These are phyloP conservation scores for Neonectria ditissima DNA, from an alignment of 2,329 filamentous ascomycete genomes.

Conservation along the genomic window DNA sequence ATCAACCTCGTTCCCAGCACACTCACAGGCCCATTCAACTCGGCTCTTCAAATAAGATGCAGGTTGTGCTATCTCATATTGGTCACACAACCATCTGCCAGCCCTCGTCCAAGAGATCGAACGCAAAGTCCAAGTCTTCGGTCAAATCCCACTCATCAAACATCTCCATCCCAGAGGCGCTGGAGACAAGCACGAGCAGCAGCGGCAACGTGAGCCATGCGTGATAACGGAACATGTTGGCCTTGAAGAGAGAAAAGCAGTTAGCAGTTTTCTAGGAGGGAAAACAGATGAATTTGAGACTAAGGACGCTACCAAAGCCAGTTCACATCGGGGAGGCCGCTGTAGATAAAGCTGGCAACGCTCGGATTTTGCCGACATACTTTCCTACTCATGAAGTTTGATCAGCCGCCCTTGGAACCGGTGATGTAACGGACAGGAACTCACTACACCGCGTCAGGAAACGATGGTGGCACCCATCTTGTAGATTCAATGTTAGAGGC, in stretches of 20 bases:
- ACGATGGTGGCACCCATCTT: background rate
- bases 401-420: background rate
- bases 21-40: background rate
- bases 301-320: background rate
- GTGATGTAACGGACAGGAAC: background rate
- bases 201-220: conserved; percentile 8
- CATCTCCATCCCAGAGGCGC: conserved; percentile 10
- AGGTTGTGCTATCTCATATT: background rate
- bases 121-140: conserved; percentile 19
- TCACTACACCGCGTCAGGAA: background rate
- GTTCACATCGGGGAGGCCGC: too few species aligned
- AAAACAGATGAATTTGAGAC: background rate
- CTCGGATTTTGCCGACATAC: background rate
- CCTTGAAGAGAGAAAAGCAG: background rate
- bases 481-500: background rate
- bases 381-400: background rate
- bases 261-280: background rate
- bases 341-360: background rate
- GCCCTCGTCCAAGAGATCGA: conserved; percentile 18
- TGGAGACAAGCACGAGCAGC: background rate
- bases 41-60: background rate
- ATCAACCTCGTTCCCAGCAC: background rate
- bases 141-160: conserved; percentile 25
- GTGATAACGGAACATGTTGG: conserved; percentile 8
- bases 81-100: conserved; percentile 2